A percentile compares a stretch with the other conserved stretches of the same genome.
These are phyloP conservation scores for Pleurotus tuoliensis DNA, from an alignment of 768 basidiomycete genomes.

Conservation along the genomic window DNA sequence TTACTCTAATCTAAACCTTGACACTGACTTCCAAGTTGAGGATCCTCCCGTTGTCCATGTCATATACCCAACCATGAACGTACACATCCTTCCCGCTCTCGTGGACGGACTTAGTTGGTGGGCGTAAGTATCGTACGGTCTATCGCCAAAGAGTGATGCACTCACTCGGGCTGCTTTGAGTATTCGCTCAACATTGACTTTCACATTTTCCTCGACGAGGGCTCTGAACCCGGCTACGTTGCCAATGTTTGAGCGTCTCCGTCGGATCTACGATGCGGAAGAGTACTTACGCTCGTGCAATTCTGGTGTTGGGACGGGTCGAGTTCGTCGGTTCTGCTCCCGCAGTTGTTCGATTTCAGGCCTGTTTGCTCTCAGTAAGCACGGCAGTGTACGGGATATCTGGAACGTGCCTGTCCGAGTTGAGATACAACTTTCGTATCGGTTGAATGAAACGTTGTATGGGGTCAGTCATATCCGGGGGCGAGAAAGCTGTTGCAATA, in stretches of 20 bases:
- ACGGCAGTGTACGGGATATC: background rate
- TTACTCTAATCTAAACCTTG: background rate
- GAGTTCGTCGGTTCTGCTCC: constrained; percentile 19
- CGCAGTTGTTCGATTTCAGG: constrained; percentile 30
- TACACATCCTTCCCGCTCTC: constrained; percentile 18
- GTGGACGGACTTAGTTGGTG: background rate
- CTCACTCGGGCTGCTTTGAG: background rate
- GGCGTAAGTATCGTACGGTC: too few species aligned
- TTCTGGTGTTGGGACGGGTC: background rate
- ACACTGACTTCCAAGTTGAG: constrained; percentile 38
- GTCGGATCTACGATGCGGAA: background rate
- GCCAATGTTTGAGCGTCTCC: too few species aligned
- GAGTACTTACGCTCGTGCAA: constrained; percentile 21
- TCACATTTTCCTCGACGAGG: constrained; percentile 9
- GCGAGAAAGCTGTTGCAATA: constrained; percentile 16
- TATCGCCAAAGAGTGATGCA: too few species aligned
- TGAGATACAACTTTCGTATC: constrained; percentile 25
- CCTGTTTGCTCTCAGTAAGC: constrained; percentile 13
- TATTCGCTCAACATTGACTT: constrained; percentile 6
- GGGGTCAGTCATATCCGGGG: constrained; percentile 16
- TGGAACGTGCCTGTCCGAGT: constrained; percentile 24
- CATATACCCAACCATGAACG: constrained; percentile 60
- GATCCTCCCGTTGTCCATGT: constrained; percentile 48
- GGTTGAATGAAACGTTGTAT: constrained; percentile 30
- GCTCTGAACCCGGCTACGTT: background rate